Conservation (phyloP, 441 rosid species). For the Adansonia madagascariensis region DNA sequence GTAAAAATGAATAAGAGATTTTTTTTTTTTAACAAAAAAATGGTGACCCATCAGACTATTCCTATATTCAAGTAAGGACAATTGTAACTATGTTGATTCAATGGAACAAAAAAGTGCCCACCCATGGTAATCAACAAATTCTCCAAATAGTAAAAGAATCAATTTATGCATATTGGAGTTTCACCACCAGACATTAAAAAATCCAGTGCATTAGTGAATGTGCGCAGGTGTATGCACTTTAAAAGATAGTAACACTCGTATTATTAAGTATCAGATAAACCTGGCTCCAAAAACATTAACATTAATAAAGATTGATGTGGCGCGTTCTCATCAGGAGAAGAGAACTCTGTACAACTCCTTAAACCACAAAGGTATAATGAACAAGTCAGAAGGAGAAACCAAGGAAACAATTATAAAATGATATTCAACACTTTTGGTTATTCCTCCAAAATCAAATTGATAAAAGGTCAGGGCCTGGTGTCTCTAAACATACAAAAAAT, state of each 20-base stretch:
- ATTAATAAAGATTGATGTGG: not conserved
- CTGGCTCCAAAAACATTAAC: slow-evolving; percentile 6
- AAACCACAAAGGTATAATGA: not conserved
- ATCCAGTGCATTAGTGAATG: not conserved
- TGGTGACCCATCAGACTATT: not conserved
- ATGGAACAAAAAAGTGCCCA: not conserved
- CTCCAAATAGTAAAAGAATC: not conserved
- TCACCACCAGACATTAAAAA: not conserved
- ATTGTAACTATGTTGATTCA: not conserved
- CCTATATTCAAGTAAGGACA: not conserved
- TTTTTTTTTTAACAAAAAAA: not conserved
- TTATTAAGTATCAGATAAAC: not conserved
- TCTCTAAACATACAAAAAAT: not conserved
- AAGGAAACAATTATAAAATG: not conserved
- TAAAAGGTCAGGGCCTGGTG: not conserved
- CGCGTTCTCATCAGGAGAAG: not conserved
- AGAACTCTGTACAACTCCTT: slow-evolving; percentile 1
- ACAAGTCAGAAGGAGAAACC: not conserved
- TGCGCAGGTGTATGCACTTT: not conserved
- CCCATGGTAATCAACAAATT: not conserved
- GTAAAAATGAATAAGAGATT: not conserved
- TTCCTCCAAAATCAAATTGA: not conserved
- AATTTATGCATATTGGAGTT: not conserved
- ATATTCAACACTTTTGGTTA: not conserved
- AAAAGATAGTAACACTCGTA: not conserved